Conservation (phyloP, 2,329 filamentous ascomycete species). For the Trichoderma arundinaceum region DNA sequence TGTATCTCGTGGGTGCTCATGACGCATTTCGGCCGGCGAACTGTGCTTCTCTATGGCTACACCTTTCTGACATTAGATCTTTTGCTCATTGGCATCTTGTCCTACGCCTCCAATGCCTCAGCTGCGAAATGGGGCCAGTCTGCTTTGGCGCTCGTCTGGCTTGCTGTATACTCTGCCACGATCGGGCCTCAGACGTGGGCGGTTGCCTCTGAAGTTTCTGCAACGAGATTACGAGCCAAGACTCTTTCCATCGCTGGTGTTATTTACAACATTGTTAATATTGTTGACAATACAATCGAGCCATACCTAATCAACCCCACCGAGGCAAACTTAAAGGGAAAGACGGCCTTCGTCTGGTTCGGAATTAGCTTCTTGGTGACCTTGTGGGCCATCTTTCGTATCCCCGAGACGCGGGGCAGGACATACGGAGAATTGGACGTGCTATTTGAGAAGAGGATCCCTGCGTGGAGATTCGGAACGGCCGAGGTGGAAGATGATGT, state of each 20-base stretch:
- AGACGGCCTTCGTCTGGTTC: slow-evolving; percentile 39
- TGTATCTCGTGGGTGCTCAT: slow-evolving; percentile 31
- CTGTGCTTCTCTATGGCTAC: slow-evolving; percentile 25
- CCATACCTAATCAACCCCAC: slow-evolving; percentile 46
- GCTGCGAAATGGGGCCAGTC: slow-evolving; percentile 34
- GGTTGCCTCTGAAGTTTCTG: slow-evolving; percentile 30
- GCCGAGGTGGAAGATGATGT: slow-evolving; percentile 22
- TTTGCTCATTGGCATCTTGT: slow-evolving; percentile 29
- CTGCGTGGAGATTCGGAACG: slow-evolving; percentile 42
- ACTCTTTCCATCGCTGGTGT: slow-evolving; percentile 37
- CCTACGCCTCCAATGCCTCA: slow-evolving; percentile 16
- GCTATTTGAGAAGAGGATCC: slow-evolving; percentile 39
- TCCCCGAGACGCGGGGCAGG: slow-evolving; percentile 39
- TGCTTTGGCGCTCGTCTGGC: slow-evolving; percentile 33
- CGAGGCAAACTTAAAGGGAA: slow-evolving; percentile 44
- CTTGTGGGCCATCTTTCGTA: slow-evolving; percentile 38
- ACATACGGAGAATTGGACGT: slow-evolving; percentile 41
- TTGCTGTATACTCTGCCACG: slow-evolving; percentile 29
- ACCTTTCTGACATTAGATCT: slow-evolving; percentile 27
- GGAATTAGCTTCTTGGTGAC: slow-evolving; percentile 32
- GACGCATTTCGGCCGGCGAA: slow-evolving; percentile 30
- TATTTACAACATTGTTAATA: slow-evolving; percentile 36
- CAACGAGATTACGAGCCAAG: slow-evolving; percentile 32
- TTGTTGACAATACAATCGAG: slow-evolving; percentile 36
- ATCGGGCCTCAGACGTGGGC: slow-evolving; percentile 33